A percentile compares a stretch with the other conserved stretches of the same genome.
phyloP scores from a whole-genome alignment of 1,284 basidiomycete genomes.

The Puccinia hordei region DNA sequence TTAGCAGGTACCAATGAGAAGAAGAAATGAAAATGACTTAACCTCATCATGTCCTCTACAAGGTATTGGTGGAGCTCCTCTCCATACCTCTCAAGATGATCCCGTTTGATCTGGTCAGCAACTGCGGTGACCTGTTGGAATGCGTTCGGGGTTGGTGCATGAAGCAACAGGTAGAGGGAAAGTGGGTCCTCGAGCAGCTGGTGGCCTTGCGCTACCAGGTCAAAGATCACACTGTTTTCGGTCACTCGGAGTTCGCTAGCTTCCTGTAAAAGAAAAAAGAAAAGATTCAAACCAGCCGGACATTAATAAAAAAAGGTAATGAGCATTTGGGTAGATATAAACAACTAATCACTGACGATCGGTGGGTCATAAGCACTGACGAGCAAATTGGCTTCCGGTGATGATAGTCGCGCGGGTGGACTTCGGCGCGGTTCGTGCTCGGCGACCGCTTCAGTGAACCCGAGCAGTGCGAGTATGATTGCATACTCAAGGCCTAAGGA shows the following conservation, averaged over 20 bases:
- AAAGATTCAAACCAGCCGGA: no score
- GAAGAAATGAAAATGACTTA: slow-evolving; percentile 12
- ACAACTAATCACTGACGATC: no score
- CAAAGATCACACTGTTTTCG: background rate
- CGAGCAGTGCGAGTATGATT: slow-evolving; percentile 39
- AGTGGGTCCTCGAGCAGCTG: slow-evolving; percentile 43
- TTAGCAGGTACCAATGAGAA: background rate
- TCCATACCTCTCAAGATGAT: background rate
- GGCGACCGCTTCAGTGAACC: slow-evolving; percentile 17
- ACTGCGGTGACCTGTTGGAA: slow-evolving; percentile 1
- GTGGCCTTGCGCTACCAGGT: slow-evolving; percentile 7
- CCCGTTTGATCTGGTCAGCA: slow-evolving; percentile 38
- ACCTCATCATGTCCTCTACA: slow-evolving; percentile 45
- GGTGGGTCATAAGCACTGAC: no score
- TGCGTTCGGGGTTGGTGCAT: slow-evolving; percentile 8
- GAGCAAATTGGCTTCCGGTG: no score
- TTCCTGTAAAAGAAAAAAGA: slow-evolving; percentile 3
- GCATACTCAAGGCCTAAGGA: slow-evolving; percentile 35
- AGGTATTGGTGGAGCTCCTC: slow-evolving; percentile 45
- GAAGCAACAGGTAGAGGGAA: slow-evolving; percentile 25
- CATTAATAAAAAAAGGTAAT: no score
- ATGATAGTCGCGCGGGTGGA: background rate
- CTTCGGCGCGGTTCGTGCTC: slow-evolving; percentile 14
- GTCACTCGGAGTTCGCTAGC: slow-evolving; percentile 27
- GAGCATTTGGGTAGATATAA: no score